phyloP scores from a whole-genome alignment of 805 yeast genomes.

The Spathaspora hagerdaliae region DNA sequence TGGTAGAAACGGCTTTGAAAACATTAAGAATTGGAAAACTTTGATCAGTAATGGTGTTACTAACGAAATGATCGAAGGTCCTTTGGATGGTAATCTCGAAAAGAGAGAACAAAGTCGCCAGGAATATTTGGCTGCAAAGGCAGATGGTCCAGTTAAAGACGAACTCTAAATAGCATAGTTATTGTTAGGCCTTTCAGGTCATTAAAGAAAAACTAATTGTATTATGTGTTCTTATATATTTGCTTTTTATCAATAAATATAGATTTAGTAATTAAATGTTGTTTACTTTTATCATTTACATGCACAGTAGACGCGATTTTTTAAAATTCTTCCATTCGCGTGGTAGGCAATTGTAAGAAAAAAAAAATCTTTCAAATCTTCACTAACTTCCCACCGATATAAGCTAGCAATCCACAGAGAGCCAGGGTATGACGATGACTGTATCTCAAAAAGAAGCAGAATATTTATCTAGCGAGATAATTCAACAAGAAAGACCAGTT shows the following conservation, averaged over 20 bases:
- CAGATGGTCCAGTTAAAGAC: constrained; percentile 7
- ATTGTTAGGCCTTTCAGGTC: too few relatives aligned
- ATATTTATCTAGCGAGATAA: constrained; percentile 23
- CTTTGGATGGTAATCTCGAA: constrained; percentile 30
- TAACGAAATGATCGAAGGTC: constrained; percentile 37
- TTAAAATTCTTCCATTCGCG: too few relatives aligned
- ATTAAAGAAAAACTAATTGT: too few relatives aligned
- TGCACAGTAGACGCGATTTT: too few relatives aligned
- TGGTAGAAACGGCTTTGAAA: constrained; percentile 67
- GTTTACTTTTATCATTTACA: too few relatives aligned
- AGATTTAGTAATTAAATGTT: too few relatives aligned
- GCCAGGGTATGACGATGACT: constrained; percentile 28
- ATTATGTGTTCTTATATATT: too few relatives aligned
- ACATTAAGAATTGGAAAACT: constrained; percentile 56
- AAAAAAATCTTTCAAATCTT: background rate
- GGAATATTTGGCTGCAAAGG: constrained; percentile 7
- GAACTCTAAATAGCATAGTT: constrained; percentile 7
- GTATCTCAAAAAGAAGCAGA: constrained; percentile 24
- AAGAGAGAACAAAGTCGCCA: constrained; percentile 21
- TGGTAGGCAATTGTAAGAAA: background rate
- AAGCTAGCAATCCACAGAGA: background rate
- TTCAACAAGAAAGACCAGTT: constrained; percentile 21
- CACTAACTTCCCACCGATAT: background rate
- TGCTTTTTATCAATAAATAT: too few relatives aligned
- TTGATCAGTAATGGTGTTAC: constrained; percentile 42